phyloP scores from a whole-genome alignment of 257 asterid species.

The Ligustrum vulgare region DNA sequence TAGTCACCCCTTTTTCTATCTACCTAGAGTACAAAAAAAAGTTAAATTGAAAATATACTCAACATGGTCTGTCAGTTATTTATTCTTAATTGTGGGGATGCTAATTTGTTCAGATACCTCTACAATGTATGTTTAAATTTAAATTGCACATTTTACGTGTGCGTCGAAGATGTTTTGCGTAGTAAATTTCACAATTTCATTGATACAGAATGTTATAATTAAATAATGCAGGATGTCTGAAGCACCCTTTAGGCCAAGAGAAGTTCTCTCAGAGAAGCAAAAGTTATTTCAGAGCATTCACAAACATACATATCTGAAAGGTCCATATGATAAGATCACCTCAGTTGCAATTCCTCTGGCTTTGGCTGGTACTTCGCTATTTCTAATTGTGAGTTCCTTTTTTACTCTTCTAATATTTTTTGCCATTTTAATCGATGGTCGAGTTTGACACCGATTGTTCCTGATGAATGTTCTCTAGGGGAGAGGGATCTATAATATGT shows the following conservation, averaged over 20 bases:
- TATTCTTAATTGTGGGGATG: background rate
- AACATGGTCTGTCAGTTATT: background rate
- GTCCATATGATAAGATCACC: conserved; percentile 26
- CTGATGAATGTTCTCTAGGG: conserved; percentile 17
- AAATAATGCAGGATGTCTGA: conserved; percentile 27
- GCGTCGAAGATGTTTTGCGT: background rate
- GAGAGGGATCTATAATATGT: conserved; percentile 33
- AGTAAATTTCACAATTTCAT: background rate
- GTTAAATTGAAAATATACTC: background rate
- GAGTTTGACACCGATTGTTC: background rate
- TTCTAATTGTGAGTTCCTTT: conserved; percentile 27
- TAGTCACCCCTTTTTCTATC: background rate
- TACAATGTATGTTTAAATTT: background rate
- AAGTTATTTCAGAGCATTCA: conserved; percentile 27
- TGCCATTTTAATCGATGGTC: background rate
- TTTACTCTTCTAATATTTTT: background rate
- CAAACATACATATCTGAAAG: conserved; percentile 29
- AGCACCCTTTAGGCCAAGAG: conserved; percentile 32
- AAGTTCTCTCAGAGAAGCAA: conserved; percentile 27
- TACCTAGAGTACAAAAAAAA: background rate
- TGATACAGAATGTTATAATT: background rate
- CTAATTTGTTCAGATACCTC: background rate
- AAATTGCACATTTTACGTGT: background rate
- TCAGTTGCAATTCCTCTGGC: conserved; percentile 36
- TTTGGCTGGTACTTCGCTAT: conserved; percentile 25